Evolutionary conservation across 2,329 filamentous ascomycete genomes (phyloP), one percentile per base, ranked within the genome.

Genomic region (Diaporthe longicolla): DNA sequence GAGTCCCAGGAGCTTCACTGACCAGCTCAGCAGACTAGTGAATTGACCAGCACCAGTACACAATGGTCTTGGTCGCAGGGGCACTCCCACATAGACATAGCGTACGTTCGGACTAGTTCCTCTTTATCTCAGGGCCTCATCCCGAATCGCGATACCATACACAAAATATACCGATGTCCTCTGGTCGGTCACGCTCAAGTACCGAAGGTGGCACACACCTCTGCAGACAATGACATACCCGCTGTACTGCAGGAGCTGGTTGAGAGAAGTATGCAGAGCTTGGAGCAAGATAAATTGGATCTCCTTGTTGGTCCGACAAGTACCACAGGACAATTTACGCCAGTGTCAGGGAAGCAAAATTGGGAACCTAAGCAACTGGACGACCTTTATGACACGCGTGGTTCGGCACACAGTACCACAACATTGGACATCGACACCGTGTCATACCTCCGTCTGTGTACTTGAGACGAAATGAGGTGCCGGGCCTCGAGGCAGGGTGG

Each of bases 161-260:
- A 73, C 26, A 24, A 21, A 15, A 48, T 40, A 4, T 50, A 40
- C 29, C 37, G 26, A 45, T 17, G 6, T 13, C 35, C 3, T 57
- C 37, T 69, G 29, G 5, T 21, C 26, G 63, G 8, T 29, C 57
- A 57, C 24, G 21, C 32, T 15, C 54, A 73, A 70, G 57, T 74
- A 73, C 70, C 73, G 73, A 73, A 40, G 19, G 70, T 74, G 2
- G 21, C 63, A 74, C 73, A 32, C 40, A 55, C 48, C 24, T n/a
- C 37, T 50, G 17, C 48, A 21, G 43, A 9, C 17, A 19, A 37
- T 26, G 15, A 17, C n/a, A 71, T 35, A 13, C 21, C n/a, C 50
- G 43, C 10, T 13, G 45, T 13, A 37, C 4, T 74, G 55, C 10
- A 13, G 48, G 24, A 45, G 24, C n/a, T 19, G 35, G 32, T 8